Evolutionary conservation across 371 early-diverging fungal genomes (phyloP).

Genomic region (Mortierella sp.): DNA sequence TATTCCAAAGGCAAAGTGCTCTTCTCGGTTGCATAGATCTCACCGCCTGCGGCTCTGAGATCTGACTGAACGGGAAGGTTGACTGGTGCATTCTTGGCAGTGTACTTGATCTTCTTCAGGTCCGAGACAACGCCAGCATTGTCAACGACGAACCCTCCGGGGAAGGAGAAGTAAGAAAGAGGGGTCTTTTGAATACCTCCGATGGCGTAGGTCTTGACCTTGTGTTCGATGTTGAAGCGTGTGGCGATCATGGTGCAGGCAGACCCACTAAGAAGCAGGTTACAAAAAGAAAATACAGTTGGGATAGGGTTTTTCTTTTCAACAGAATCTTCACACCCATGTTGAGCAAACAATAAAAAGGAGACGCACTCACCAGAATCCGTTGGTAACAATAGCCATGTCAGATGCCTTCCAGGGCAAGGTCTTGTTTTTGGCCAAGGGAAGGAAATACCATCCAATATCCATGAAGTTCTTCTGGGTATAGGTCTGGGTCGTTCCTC

Average conservation of each 20-base stretch:
- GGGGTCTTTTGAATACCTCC: slow-evolving; percentile 38
- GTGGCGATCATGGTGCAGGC: slow-evolving; percentile 56
- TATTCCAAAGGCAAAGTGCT: slow-evolving; percentile 49
- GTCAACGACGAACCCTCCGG: slow-evolving; percentile 53
- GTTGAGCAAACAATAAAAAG: background rate
- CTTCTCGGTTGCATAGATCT: slow-evolving; percentile 42
- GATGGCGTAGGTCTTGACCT: slow-evolving; percentile 44
- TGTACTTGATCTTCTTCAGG: slow-evolving; percentile 24
- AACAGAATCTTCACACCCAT: background rate
- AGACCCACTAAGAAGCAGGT: slow-evolving; percentile 24
- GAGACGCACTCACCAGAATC: slow-evolving; percentile 34
- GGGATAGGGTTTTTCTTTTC: too few species aligned
- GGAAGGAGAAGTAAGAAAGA: slow-evolving; percentile 52
- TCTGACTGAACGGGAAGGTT: slow-evolving; percentile 9
- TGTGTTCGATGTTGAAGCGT: slow-evolving; percentile 36
- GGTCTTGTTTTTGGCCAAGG: slow-evolving; percentile 39
- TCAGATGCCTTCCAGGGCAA: slow-evolving; percentile 47
- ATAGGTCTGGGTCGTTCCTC: slow-evolving; percentile 30
- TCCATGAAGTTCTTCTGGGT: slow-evolving; percentile 43
- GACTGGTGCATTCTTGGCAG: slow-evolving; percentile 17
- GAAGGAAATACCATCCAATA: slow-evolving; percentile 41
- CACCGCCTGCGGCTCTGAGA: slow-evolving; percentile 24
- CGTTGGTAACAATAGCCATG: slow-evolving; percentile 54
- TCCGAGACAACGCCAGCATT: slow-evolving; percentile 27
- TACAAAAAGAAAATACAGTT: background rate